Percentiles rank a stretch among this genome's conserved stretches.
Evolutionary conservation across 2,329 filamentous ascomycete species (phyloP).

Genomic region (Aspergillus aculeatinus): DNA sequence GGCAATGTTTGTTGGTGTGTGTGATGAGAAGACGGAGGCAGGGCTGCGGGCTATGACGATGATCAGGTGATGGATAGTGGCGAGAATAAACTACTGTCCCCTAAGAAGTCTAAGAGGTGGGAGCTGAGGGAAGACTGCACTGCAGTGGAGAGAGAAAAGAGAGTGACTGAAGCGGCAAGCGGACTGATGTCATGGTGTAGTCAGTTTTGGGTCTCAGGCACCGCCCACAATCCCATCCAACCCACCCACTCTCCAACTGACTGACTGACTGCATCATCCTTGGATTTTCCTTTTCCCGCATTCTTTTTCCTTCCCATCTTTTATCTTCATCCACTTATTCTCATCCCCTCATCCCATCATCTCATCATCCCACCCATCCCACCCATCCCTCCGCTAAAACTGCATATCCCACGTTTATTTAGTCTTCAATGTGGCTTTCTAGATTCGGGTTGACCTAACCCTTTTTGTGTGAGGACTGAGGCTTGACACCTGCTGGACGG

Average conservation of each 20-base stretch:
- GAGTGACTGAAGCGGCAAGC: not conserved
- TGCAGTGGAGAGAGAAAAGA: not conserved
- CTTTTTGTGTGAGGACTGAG: not conserved
- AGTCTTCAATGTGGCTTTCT: not conserved
- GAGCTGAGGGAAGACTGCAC: too few relatives aligned
- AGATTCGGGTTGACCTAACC: not conserved
- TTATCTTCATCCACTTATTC: not conserved
- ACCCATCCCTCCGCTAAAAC: not conserved
- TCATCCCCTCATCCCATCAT: too few relatives aligned
- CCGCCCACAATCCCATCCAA: not conserved
- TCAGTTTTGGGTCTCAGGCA: not conserved
- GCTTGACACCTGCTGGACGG: not conserved
- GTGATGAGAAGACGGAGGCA: not conserved
- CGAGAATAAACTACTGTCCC: too few relatives aligned
- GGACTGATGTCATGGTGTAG: not conserved
- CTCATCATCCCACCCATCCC: too few relatives aligned
- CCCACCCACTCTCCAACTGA: too few relatives aligned
- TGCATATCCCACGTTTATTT: too few relatives aligned
- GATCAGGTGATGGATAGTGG: not conserved
- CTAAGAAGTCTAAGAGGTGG: too few relatives aligned
- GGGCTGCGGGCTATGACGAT: not conserved
- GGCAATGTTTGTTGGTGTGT: too few relatives aligned
- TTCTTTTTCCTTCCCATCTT: not conserved
- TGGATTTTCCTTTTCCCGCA: too few relatives aligned
- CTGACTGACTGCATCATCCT: too few relatives aligned